Conservation (phyloP, 2,329 filamentous ascomycete species). For the Arthrobotrys sphaeroides region DNA sequence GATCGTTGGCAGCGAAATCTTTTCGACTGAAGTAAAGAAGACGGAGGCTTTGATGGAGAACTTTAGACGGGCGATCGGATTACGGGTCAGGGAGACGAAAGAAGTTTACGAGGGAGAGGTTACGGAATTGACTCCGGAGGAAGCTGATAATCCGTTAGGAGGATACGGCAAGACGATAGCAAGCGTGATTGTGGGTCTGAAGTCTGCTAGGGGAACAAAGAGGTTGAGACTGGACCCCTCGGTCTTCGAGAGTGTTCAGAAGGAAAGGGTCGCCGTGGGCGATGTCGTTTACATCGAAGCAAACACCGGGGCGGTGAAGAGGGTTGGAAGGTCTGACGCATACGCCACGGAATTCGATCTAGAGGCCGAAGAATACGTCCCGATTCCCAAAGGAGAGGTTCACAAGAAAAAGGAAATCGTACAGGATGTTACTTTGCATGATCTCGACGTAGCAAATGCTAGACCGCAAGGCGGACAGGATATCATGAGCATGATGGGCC, state of each 20-base stretch:
- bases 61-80: conserved; percentile 88
- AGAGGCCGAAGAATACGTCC: conserved; percentile 98
- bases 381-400: conserved; percentile 97
- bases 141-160: conserved; percentile 95
- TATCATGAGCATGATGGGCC: conserved; percentile 99
- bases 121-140: conserved; percentile 94
- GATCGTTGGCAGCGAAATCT: conserved; percentile 97
- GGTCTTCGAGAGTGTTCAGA: conserved; percentile 99
- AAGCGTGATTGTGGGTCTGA: conserved; percentile 90
- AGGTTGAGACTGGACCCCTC: conserved; percentile 95
- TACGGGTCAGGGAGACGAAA: conserved; percentile 97
- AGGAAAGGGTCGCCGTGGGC: conserved; percentile 93
- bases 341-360: conserved; percentile 99
- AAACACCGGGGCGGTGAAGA: conserved; percentile 97
- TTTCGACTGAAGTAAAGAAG: conserved; percentile 98
- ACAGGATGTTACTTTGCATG: conserved; percentile 96
- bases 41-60: conserved; percentile 99
- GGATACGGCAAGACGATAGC: conserved; percentile 98
- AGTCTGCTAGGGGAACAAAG: conserved; percentile 96
- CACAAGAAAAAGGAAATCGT: conserved; percentile 99
- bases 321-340: conserved; percentile 92
- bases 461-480: conserved; percentile 94
- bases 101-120: conserved; percentile 99
- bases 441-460: conserved; percentile 94
- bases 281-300: conserved; percentile 99